Conservation (phyloP, 164 flowering plant species). For the Magnolia changhungtana region DNA sequence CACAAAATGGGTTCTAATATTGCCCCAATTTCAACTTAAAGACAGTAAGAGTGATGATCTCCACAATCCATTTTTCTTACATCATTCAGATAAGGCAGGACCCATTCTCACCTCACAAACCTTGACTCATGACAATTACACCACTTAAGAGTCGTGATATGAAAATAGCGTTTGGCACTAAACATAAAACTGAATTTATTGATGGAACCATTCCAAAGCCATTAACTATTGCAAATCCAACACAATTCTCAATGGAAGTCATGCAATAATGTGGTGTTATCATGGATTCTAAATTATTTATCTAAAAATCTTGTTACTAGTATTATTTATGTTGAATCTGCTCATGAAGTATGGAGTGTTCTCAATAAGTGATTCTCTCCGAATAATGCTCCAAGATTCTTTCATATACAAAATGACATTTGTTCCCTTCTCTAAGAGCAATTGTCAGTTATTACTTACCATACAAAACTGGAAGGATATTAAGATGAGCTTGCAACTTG, state of each 20-base stretch:
- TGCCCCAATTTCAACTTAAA: too few species aligned
- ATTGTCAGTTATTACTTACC: neutral
- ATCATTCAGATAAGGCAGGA: neutral
- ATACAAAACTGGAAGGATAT: neutral
- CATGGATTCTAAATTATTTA: conserved; percentile 9
- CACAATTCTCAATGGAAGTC: neutral
- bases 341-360: neutral
- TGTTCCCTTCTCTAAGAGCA: neutral
- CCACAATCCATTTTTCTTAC: neutral
- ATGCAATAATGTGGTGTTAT: conserved; percentile 10
- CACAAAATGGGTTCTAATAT: too few species aligned
- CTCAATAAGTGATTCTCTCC: conserved; percentile 4
- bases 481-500: conserved; percentile 11
- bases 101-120: neutral
- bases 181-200: conserved; percentile 3
- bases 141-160: neutral
- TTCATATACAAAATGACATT: conserved; percentile 2
- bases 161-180: neutral
- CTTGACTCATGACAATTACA: neutral
- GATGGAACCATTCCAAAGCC: neutral
- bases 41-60: neutral
- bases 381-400: neutral
- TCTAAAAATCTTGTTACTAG: neutral
- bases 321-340: conserved; percentile 12
- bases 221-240: neutral